Conservation (phyloP, 208 protist species). For the Porcisia hertigi region DNA sequence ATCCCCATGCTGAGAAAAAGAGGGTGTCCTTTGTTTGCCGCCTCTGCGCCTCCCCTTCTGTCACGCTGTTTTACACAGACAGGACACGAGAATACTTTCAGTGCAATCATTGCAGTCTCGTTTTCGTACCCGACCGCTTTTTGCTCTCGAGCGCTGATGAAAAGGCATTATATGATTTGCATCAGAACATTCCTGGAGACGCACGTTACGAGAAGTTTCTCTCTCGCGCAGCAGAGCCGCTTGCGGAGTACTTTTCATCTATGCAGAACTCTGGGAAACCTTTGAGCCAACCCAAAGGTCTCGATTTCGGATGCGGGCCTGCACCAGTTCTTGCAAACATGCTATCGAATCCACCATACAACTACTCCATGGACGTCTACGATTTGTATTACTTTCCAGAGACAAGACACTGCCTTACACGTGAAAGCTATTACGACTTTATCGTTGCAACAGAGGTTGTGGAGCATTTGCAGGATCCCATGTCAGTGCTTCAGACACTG, state of each 20-base stretch:
- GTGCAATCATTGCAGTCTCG: constrained; percentile 35
- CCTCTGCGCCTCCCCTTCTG: constrained; percentile 22
- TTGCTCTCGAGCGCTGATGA: constrained; percentile 30
- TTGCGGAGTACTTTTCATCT: constrained; percentile 21
- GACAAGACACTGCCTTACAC: background rate
- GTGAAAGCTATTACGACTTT: constrained; percentile 39
- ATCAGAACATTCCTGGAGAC: constrained; percentile 42
- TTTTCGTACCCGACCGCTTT: constrained; percentile 46
- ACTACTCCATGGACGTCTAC: constrained; percentile 36
- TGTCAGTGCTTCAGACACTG: constrained; percentile 17
- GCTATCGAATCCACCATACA: constrained; percentile 15
- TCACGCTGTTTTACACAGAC: constrained; percentile 30
- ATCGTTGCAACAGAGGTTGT: constrained; percentile 54
- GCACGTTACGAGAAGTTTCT: constrained; percentile 49
- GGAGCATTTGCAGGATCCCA: constrained; percentile 50
- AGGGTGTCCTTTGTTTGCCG: constrained; percentile 15
- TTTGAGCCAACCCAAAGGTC: constrained; percentile 8
- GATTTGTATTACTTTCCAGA: constrained; percentile 54
- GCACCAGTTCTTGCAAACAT: constrained; percentile 35
- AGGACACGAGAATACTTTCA: constrained; percentile 37
- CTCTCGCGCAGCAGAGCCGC: constrained; percentile 28
- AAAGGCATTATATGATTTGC: constrained; percentile 53
- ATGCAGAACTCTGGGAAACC: background rate
- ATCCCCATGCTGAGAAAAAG: background rate
- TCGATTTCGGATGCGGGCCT: constrained; percentile 66